Evolutionary conservation across 257 asterid species (phyloP).

Genomic region (Pogostemon cablin): DNA sequence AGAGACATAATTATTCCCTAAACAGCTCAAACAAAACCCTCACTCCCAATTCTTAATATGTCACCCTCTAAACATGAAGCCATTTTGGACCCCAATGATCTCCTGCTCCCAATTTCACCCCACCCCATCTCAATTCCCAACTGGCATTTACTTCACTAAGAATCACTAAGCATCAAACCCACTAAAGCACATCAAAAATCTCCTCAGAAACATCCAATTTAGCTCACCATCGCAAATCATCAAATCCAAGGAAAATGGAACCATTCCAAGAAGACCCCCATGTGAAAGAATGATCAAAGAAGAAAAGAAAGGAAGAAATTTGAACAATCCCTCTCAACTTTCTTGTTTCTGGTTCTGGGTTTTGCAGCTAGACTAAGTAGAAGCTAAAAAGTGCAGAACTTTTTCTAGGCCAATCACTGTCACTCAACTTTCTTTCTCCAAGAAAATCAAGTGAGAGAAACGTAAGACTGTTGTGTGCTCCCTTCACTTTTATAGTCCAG

Average conservation of each 20-base stretch:
- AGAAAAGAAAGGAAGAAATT: neutral
- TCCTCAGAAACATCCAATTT: constrained; percentile 2
- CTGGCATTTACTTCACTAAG: constrained; percentile 34
- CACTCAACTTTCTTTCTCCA: constrained; percentile 31
- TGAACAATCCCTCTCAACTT: neutral
- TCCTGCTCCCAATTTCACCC: constrained; percentile 21
- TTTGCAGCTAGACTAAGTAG: constrained; percentile 24
- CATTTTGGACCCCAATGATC: constrained; percentile 27
- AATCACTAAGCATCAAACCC: constrained; percentile 25
- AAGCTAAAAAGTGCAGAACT: constrained; percentile 32
- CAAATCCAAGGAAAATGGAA: constrained; percentile 3
- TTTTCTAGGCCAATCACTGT: constrained; percentile 33
- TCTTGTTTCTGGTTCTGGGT: constrained; percentile 24
- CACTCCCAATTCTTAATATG: too few relatives aligned
- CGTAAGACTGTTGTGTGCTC: constrained; percentile 23
- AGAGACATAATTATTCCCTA: constrained; percentile 16
- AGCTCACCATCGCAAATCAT: neutral
- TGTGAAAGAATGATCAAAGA: neutral
- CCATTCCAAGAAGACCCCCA: neutral
- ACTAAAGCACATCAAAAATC: constrained; percentile 19
- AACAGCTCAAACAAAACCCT: neutral
- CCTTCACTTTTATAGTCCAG: constrained; percentile 42
- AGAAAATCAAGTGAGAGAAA: constrained; percentile 29
- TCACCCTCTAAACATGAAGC: too few relatives aligned
- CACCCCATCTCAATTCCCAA: constrained; percentile 32